These are phyloP conservation scores for Aspergillus carlsbadensis DNA, from an alignment of 495 filamentous ascomycete genomes.

Conservation along the genomic window DNA sequence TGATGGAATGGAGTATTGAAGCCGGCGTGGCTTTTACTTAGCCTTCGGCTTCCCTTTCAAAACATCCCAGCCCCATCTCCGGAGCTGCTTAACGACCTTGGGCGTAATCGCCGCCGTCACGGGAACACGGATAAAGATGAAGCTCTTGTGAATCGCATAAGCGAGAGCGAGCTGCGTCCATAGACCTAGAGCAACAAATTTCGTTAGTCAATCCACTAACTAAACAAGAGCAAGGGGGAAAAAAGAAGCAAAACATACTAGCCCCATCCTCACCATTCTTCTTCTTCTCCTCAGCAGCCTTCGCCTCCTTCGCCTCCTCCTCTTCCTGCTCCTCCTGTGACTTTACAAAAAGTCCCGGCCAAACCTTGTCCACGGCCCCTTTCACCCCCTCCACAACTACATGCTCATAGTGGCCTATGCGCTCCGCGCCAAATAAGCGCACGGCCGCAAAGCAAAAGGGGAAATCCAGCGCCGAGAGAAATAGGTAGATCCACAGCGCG, in stretches of 20 bases:
- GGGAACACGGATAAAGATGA: slow-evolving; percentile 92
- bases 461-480: slow-evolving; percentile 82
- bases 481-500: slow-evolving; percentile 86
- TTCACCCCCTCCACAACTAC: slow-evolving; percentile 39
- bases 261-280: slow-evolving; percentile 33
- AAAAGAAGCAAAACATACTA: slow-evolving; percentile 44
- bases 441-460: slow-evolving; percentile 93
- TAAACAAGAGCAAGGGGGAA: not conserved
- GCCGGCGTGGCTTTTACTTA: slow-evolving; percentile 5
- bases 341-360: slow-evolving; percentile 22
- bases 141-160: slow-evolving; percentile 96
- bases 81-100: slow-evolving; percentile 82
- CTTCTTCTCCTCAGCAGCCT: slow-evolving; percentile 31
- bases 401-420: slow-evolving; percentile 66
- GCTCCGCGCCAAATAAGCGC: slow-evolving; percentile 75
- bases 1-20: not conserved
- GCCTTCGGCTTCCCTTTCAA: slow-evolving; percentile 59
- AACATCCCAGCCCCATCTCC: slow-evolving; percentile 81
- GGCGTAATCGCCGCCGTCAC: slow-evolving; percentile 86
- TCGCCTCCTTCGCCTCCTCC: slow-evolving; percentile 24
- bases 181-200: slow-evolving; percentile 47
- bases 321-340: slow-evolving; percentile 19
- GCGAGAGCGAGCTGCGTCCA: slow-evolving; percentile 92
- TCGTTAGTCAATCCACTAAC: not conserved
- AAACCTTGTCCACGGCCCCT: slow-evolving; percentile 26